A percentile compares a stretch with the other conserved stretches of the same genome.
These are phyloP conservation scores for Leccinum angustisporum DNA, from an alignment of 1,284 basidiomycete genomes.

Conservation along the genomic window DNA sequence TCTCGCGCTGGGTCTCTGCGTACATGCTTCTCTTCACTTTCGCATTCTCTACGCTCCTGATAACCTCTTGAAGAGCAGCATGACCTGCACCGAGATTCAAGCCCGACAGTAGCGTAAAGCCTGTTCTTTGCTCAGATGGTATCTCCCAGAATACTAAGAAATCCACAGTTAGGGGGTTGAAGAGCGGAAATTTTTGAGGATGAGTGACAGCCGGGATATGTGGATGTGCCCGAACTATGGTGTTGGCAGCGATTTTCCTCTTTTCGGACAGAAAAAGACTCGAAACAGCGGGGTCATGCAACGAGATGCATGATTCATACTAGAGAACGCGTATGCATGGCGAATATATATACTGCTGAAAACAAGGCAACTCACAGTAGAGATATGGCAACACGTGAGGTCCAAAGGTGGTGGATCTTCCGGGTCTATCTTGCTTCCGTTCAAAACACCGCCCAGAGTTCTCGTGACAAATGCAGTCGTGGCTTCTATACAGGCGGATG, in stretches of 20 bases:
- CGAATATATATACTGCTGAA: background rate
- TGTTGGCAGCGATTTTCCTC: slow-evolving; percentile 42
- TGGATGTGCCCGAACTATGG: slow-evolving; percentile 49
- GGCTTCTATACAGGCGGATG: slow-evolving; percentile 38
- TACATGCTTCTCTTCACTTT: slow-evolving; percentile 83
- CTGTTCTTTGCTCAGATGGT: slow-evolving; percentile 54
- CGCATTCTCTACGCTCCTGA: slow-evolving; percentile 57
- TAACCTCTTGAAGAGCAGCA: slow-evolving; percentile 56
- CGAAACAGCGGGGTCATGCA: slow-evolving; percentile 36
- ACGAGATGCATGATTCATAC: slow-evolving; percentile 23
- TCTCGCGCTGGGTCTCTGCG: slow-evolving; percentile 80
- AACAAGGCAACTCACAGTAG: slow-evolving; percentile 40
- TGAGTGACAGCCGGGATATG: slow-evolving; percentile 58
- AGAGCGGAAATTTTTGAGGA: slow-evolving; percentile 72
- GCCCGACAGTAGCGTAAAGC: slow-evolving; percentile 60
- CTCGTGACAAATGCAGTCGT: slow-evolving; percentile 51
- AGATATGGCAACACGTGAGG: slow-evolving; percentile 50
- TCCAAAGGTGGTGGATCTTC: slow-evolving; percentile 52
- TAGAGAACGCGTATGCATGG: slow-evolving; percentile 8
- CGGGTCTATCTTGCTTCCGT: slow-evolving; percentile 43
- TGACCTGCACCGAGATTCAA: slow-evolving; percentile 67
- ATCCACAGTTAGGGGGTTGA: slow-evolving; percentile 72
- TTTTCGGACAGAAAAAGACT: slow-evolving; percentile 53
- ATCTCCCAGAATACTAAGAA: slow-evolving; percentile 75
- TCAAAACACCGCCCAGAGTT: slow-evolving; percentile 55